Conservation (phyloP, 768 basidiomycete genomes). For the Boletus eberwhitei region DNA sequence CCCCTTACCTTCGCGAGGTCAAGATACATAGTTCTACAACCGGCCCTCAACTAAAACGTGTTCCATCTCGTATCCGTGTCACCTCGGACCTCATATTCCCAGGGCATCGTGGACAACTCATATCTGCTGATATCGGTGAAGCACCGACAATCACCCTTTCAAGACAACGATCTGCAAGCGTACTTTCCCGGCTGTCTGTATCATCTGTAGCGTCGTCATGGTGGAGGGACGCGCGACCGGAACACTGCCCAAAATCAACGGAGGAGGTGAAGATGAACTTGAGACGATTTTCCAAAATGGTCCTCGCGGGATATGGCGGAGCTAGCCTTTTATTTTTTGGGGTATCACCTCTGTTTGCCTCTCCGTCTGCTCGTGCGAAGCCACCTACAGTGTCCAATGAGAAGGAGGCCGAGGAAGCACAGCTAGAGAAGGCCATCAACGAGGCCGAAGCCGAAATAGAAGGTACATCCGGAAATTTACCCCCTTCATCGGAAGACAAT, state of each 20-base stretch:
- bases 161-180: constrained; percentile 29
- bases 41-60: constrained; percentile 30
- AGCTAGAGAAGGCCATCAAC: constrained; percentile 62
- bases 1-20: constrained; percentile 62
- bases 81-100: constrained; percentile 72
- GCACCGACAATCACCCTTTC: constrained; percentile 34
- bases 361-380: constrained; percentile 23
- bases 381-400: constrained; percentile 33
- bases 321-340: constrained; percentile 81
- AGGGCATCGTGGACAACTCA: constrained; percentile 64
- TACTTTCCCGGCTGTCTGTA: constrained; percentile 25
- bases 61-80: constrained; percentile 61
- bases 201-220: constrained; percentile 27
- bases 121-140: constrained; percentile 80
- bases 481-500: constrained; percentile 21
- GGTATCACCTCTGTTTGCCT: constrained; percentile 39
- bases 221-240: constrained; percentile 24
- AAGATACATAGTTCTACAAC: constrained; percentile 49
- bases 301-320: constrained; percentile 82
- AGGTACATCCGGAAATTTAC: constrained; percentile 31
- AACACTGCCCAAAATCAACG: constrained; percentile 30
- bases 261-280: constrained; percentile 64
- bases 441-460: constrained; percentile 67
- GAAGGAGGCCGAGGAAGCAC: constrained; percentile 55
- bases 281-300: constrained; percentile 79